These are phyloP conservation scores for Lasiodiplodia theobromae DNA, from an alignment of 2,329 filamentous ascomycete genomes.

Conservation along the genomic window DNA sequence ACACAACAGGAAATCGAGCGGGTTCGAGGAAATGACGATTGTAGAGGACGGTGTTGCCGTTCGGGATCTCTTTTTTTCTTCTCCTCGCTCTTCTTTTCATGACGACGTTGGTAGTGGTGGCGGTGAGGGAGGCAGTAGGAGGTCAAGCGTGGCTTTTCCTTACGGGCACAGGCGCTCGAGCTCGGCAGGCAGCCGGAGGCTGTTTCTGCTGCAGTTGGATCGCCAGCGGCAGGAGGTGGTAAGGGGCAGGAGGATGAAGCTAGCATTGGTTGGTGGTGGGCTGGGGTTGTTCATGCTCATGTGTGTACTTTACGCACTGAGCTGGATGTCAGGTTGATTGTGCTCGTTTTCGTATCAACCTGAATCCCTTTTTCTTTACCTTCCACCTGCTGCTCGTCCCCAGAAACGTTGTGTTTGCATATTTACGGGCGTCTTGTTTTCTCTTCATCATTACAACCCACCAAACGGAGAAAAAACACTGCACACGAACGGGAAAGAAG, in stretches of 20 bases:
- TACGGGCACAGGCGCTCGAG: constrained; percentile 23
- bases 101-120: not conserved
- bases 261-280: constrained; percentile 17
- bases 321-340: constrained; percentile 23
- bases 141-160: constrained; percentile 9
- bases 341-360: not conserved
- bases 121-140: not conserved
- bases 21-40: constrained; percentile 27
- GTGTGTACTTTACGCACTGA: constrained; percentile 26
- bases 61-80: constrained; percentile 17
- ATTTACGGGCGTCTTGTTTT: constrained; percentile 4
- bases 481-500: not conserved
- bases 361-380: not conserved
- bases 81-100: constrained; percentile 12
- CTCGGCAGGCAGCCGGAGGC: constrained; percentile 8
- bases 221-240: constrained; percentile 14
- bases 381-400: not conserved
- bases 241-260: constrained; percentile 9
- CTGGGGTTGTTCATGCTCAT: constrained; percentile 29
- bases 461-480: not conserved
- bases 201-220: constrained; percentile 18
- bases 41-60: constrained; percentile 25
- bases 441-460: not conserved
- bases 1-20: constrained; percentile 15
- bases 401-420: not conserved